These are phyloP conservation scores for Salvia sclarea DNA, from an alignment of 305 asterid genomes.

Conservation along the genomic window DNA sequence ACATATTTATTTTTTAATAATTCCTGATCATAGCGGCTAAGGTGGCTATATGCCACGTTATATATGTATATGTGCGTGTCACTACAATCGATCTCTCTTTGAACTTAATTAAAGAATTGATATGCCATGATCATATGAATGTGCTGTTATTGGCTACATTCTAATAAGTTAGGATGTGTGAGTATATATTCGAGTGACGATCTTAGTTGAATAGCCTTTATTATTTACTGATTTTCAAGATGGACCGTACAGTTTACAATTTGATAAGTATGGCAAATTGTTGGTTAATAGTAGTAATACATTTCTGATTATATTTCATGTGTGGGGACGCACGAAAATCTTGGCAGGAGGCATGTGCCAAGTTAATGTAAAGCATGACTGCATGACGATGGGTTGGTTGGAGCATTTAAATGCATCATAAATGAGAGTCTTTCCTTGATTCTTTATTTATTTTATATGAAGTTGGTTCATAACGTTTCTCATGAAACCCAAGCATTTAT, in stretches of 20 bases:
- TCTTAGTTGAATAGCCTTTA: neutral
- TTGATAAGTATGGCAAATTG: neutral
- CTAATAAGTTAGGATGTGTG: neutral
- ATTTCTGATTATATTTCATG: neutral
- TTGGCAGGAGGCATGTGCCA: slow-evolving; percentile 49
- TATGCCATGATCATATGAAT: neutral
- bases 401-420: slow-evolving; percentile 35
- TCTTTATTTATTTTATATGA: slow-evolving; percentile 19
- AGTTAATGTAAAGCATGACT: slow-evolving; percentile 47
- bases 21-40: too few relatives aligned
- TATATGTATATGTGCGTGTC: too few relatives aligned
- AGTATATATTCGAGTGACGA: neutral
- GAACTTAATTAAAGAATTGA: slow-evolving; percentile 3
- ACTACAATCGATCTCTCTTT: neutral
- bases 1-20: too few relatives aligned
- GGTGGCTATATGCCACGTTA: too few relatives aligned
- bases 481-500: neutral
- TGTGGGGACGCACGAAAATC: neutral
- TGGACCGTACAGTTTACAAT: too few relatives aligned
- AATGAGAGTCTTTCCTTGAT: slow-evolving; percentile 29
- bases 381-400: slow-evolving; percentile 48
- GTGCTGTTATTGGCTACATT: neutral
- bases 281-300: neutral
- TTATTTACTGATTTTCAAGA: neutral
- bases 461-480: neutral